Percentiles rank a stretch among this genome's conserved stretches.
phyloP scores from a whole-genome alignment of 1,284 basidiomycete species.

The Heterobasidion annosum region DNA sequence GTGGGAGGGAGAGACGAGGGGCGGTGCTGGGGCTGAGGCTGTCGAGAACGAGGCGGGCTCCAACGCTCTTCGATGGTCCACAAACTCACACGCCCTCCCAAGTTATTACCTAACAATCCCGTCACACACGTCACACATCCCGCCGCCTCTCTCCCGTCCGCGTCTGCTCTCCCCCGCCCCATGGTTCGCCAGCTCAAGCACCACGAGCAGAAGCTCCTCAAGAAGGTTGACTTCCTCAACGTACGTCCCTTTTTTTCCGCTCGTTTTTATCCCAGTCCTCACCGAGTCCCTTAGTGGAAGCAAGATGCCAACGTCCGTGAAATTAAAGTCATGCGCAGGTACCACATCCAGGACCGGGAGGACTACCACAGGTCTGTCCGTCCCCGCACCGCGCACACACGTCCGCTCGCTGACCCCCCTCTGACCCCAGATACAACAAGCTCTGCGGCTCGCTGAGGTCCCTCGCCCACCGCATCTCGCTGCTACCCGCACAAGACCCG shows the following conservation, averaged over 20 bases:
- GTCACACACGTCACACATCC: background rate
- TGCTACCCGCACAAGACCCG: slow-evolving; percentile 86
- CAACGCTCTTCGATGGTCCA: slow-evolving; percentile 6
- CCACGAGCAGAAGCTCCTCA: slow-evolving; percentile 90
- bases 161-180: background rate
- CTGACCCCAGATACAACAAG: slow-evolving; percentile 77
- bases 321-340: slow-evolving; percentile 91
- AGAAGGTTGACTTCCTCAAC: slow-evolving; percentile 91
- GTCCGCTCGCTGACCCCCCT: slow-evolving; percentile 7
- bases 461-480: slow-evolving; percentile 81
- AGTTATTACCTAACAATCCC: slow-evolving; percentile 7
- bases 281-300: slow-evolving; percentile 69
- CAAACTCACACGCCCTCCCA: slow-evolving; percentile 14
- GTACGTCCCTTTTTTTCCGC: slow-evolving; percentile 32
- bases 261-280: background rate
- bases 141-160: background rate
- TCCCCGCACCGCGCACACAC: slow-evolving; percentile 2
- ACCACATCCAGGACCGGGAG: slow-evolving; percentile 91
- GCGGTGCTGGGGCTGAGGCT: slow-evolving; percentile 12
- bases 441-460: slow-evolving; percentile 84
- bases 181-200: slow-evolving; percentile 90
- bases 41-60: slow-evolving; percentile 13
- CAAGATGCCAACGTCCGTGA: slow-evolving; percentile 90
- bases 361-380: slow-evolving; percentile 84
- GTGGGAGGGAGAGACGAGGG: slow-evolving; percentile 10